Base-by-base conservation (phyloP, 179 eudicot species). In the Carnegiea gigantea region DNA sequence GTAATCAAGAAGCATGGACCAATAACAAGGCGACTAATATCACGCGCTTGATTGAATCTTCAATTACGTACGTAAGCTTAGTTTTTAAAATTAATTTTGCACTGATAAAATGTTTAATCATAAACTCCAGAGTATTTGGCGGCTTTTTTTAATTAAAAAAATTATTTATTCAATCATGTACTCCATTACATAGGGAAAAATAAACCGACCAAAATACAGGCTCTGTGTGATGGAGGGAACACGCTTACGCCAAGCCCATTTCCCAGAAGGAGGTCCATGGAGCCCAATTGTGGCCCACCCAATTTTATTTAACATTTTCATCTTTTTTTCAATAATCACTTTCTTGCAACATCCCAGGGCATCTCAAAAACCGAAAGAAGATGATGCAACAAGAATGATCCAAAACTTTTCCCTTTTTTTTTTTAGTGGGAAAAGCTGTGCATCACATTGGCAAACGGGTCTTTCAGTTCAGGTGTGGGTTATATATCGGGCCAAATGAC, bases 221-320 rank as follows among this genome's bases (percentile, higher is more conserved):
- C 2, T 43, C 54, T 14, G 18, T 77, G 12, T 77, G 26, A 75
- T 72, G 81, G 83, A 28, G 72, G 83, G 81, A 49, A 76, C 71
- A 84, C 86, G 72, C 26, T 67, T 67, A 70, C 75, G 83, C 75
- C 73, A 20, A 49, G 79, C 48, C 44, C 48, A 76, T 70, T 57
- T 23, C 76, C 85, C 28, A 67, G 59, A 62, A 65, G 49, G 51
- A 65, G 38, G 20, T 4, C 26, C 23, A 38, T 73, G 43, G 70
- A 65, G 72, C 83, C 83, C 83, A 54, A 5, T 5, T 73, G 10
- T 24, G 83, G 75, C 81, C 86, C 80, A 77, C 83, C 33, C 73
- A 44, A 77, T 62, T 71, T 72, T 75, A 33, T 43, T 17, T 44
- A 72, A 46, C 20, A 78, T 49, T 48, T 33, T 26, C 72, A 53